phyloP scores from a whole-genome alignment of 176 grass and related monocot species.

The Luzula sylvatica region DNA sequence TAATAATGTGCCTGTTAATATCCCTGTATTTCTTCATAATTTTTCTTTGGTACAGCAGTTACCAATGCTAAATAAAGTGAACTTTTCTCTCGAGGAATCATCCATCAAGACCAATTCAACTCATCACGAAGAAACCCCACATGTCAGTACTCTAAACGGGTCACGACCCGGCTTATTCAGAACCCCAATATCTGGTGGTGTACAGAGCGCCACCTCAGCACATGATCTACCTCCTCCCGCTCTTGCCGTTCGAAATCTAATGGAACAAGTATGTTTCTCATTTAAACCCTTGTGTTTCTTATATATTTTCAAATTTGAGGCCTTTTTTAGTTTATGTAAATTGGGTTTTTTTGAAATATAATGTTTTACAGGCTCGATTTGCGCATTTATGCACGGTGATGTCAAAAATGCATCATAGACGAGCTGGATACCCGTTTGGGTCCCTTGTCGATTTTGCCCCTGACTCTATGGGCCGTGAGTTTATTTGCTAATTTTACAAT shows the following conservation, averaged over 20 bases:
- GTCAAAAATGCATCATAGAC: conserved; percentile 93
- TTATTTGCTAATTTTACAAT: conserved; percentile 1
- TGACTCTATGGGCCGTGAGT: conserved; percentile 90
- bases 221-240: conserved; percentile 90
- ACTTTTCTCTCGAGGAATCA: background rate
- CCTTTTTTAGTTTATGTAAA: too few relatives aligned
- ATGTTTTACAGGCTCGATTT: conserved; percentile 81
- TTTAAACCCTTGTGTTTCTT: background rate
- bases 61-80: background rate
- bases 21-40: background rate
- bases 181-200: conserved; percentile 94
- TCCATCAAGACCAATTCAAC: background rate
- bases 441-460: conserved; percentile 93
- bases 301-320: background rate
- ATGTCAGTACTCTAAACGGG: conserved; percentile 28
- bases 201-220: conserved; percentile 84
- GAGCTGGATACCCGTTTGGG: conserved; percentile 90
- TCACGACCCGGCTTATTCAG: conserved; percentile 82
- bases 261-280: conserved; percentile 58
- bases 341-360: too few relatives aligned
- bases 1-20: background rate
- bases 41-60: background rate
- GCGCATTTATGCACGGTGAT: conserved; percentile 91
- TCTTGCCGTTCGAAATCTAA: conserved; percentile 87
- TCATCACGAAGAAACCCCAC: background rate